These are phyloP conservation scores for Trichomonas gallinae DNA, from an alignment of 208 protist species.

Conservation along the genomic window DNA sequence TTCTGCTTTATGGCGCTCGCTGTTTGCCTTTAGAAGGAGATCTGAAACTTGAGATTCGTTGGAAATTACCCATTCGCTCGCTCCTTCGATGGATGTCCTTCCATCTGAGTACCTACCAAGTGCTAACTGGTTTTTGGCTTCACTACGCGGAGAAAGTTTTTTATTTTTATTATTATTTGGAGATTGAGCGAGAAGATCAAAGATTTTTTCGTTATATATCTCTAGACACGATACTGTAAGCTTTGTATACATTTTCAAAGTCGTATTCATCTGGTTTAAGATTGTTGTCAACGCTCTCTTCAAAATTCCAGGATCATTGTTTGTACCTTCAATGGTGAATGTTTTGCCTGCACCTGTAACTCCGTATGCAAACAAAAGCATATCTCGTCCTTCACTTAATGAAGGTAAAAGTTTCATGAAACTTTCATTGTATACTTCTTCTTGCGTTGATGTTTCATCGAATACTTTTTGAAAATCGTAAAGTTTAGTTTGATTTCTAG, in stretches of 20 bases:
- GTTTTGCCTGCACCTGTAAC: not conserved
- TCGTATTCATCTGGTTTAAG: not conserved
- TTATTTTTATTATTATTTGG: not conserved
- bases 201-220: not conserved
- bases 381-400: not conserved
- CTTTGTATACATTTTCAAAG: not conserved
- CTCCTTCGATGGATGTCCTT: not conserved
- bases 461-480: not conserved
- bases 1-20: not conserved
- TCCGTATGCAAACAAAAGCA: not conserved
- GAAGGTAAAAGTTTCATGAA: not conserved
- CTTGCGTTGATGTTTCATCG: not conserved
- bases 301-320: not conserved
- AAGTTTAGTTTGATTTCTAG: not conserved
- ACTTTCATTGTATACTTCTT: not conserved
- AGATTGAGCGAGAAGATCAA: not conserved
- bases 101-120: not conserved
- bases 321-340: not conserved
- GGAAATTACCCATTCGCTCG: not conserved
- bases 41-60: not conserved
- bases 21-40: not conserved
- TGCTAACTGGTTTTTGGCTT: not conserved
- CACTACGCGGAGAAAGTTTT: not conserved
- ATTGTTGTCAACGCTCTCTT: not conserved
- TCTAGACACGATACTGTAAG: not conserved